Conservation (phyloP, 805 yeast genomes). For the Pichia californica region DNA sequence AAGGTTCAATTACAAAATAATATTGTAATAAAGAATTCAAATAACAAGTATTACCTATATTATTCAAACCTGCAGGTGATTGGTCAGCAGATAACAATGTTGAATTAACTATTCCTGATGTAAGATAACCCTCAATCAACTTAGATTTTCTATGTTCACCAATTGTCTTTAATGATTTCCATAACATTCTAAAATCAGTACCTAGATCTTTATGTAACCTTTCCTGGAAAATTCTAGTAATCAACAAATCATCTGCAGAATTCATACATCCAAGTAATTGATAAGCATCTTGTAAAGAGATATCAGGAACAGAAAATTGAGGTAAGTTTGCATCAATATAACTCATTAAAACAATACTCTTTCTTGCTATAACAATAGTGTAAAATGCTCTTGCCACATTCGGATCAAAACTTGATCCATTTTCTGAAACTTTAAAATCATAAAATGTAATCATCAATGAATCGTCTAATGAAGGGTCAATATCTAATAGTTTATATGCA, state of each 20-base stretch:
- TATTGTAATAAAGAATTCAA: conserved; percentile 86
- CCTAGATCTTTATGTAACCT: conserved; percentile 33
- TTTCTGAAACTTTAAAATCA: conserved; percentile 54
- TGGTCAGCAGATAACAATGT: conserved; percentile 52
- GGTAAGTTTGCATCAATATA: conserved; percentile 44
- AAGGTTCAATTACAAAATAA: conserved; percentile 78
- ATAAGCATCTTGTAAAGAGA: conserved; percentile 36
- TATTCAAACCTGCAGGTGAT: conserved; percentile 89
- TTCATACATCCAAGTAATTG: conserved; percentile 41
- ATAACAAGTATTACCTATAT: conserved; percentile 95
- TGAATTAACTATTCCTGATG: conserved; percentile 57
- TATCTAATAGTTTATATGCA: conserved; percentile 48
- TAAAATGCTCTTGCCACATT: conserved; percentile 49
- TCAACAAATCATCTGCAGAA: conserved; percentile 50
- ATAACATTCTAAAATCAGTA: conserved; percentile 47
- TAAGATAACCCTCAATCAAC: conserved; percentile 48
- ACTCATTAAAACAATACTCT: conserved; percentile 50
- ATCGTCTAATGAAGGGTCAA: conserved; percentile 49
- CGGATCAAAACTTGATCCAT: conserved; percentile 33
- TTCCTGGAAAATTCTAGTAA: conserved; percentile 47
- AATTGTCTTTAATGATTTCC: conserved; percentile 51
- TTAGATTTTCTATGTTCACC: conserved; percentile 51
- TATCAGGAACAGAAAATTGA: conserved; percentile 16
- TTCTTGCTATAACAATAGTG: conserved; percentile 53
- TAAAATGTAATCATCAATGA: conserved; percentile 73